phyloP scores from a whole-genome alignment of 176 grass and related monocot genomes.

The Stipa capillata region DNA sequence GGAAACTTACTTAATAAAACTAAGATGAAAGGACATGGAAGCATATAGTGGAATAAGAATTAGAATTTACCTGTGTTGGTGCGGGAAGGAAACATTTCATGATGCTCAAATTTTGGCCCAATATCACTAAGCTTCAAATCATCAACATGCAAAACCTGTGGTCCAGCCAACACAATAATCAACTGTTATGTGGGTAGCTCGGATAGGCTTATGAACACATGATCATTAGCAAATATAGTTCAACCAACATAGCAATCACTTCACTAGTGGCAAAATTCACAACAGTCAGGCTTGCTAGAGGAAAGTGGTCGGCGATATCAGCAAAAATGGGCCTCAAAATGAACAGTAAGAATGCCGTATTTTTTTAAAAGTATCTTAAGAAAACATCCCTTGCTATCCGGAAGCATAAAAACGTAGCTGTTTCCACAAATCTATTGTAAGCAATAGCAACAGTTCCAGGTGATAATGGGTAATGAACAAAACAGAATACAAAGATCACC shows the following conservation, averaged over 20 bases:
- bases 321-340: not conserved
- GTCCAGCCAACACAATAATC: slow-evolving; percentile 11
- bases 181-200: not conserved
- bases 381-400: not conserved
- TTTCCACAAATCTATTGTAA: not conserved
- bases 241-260: slow-evolving; percentile 6
- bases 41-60: slow-evolving; percentile 6
- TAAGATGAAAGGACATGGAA: slow-evolving; percentile 8
- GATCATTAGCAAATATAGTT: slow-evolving; percentile 3
- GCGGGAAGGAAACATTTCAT: slow-evolving; percentile 96
- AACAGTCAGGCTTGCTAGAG: not conserved
- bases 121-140: slow-evolving; percentile 78
- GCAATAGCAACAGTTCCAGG: not conserved
- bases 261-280: not conserved
- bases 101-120: slow-evolving; percentile 93
- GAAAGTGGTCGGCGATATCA: not conserved
- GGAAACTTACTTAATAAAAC: slow-evolving; percentile 5
- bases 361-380: not conserved
- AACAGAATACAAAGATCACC: not conserved
- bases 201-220: not conserved
- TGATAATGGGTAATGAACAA: not conserved
- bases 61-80: slow-evolving; percentile 70
- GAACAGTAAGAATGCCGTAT: not conserved
- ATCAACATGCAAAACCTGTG: slow-evolving; percentile 62
- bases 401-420: not conserved